Evolutionary conservation across 495 filamentous ascomycete genomes (phyloP), one percentile per base, ranked within the genome.

Genomic region (Penicillium canariense): DNA sequence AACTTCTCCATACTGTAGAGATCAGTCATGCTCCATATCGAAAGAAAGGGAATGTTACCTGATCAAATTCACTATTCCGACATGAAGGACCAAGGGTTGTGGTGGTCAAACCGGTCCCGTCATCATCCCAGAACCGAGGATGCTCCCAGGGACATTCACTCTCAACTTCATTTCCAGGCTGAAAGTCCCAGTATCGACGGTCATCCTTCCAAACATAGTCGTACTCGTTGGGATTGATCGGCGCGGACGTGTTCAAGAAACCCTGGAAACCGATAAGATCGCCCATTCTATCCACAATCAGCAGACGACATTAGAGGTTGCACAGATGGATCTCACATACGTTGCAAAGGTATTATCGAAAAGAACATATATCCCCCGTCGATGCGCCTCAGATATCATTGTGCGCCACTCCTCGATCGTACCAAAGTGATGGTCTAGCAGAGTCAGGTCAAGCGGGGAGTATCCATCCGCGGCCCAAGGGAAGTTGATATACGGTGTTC

Each of bases 241-340:
- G 71, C 9, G 74, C 68, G 5, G 72, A 71, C 11, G 61, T 60
- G 49, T 80, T 79, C 34, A 75, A 54, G 43, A 69, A 73, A 22
- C 70, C 73, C 27, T 75, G 61, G 59, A 78, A 79, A 1, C 74
- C 76, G 48, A 80, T 72, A 30, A 79, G 59, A 57, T 80, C 69
- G 47, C 72, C 69, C 70, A 80, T 70, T 22, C 69, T 75, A 42
- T 38, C 35, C 35, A 20, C 5, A 38, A 18, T 38, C 28, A 18
- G n/a, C 14, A 25, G 10, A 7, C 27, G 5, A 28, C n/a, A 28
- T 11, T n/a, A 15, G 7, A 34, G 1, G 11, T 12, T 23, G 35
- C 15, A 17, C 35, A 38, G 35, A 38, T 18, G 15, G 6, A 18
- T 20, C 35, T 17, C 31, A 66, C 71, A 70, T 59, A 72, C 50